Evolutionary conservation across 495 filamentous ascomycete genomes (phyloP).

Genomic region (Penicillium angulare): DNA sequence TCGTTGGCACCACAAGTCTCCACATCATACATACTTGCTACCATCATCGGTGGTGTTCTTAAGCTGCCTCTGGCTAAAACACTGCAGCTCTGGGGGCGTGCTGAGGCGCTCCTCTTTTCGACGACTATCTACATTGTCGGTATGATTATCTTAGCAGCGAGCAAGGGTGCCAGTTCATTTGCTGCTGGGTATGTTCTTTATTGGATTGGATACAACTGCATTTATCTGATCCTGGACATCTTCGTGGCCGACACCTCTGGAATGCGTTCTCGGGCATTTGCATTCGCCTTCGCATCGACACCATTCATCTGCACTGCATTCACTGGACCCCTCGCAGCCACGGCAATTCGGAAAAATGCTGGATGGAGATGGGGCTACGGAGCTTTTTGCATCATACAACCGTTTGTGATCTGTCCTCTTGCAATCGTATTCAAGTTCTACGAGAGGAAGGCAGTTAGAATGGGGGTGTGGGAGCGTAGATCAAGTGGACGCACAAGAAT

Average conservation of each 20-base stretch:
- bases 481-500: conserved; percentile 43
- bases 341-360: conserved; percentile 44
- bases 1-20: conserved; percentile 35
- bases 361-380: conserved; percentile 66
- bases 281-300: conserved; percentile 58
- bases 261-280: conserved; percentile 59
- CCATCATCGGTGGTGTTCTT: conserved; percentile 63
- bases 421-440: conserved; percentile 51
- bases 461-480: conserved; percentile 32
- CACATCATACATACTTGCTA: conserved; percentile 35
- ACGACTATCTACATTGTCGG: conserved; percentile 37
- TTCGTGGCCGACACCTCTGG: conserved; percentile 66
- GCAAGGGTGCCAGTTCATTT: conserved; percentile 43
- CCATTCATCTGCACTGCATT: conserved; percentile 55
- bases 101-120: conserved; percentile 50
- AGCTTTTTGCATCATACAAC: conserved; percentile 57
- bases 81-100: conserved; percentile 63
- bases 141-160: conserved; percentile 46
- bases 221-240: conserved; percentile 55
- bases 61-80: conserved; percentile 68
- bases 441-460: conserved; percentile 54
- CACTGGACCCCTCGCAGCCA: conserved; percentile 31
- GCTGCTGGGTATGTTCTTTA: conserved; percentile 55
- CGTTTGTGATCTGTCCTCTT: conserved; percentile 51
- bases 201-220: conserved; percentile 55